phyloP scores from a whole-genome alignment of 177 flowering plant species.

The Vitis hybrid region DNA sequence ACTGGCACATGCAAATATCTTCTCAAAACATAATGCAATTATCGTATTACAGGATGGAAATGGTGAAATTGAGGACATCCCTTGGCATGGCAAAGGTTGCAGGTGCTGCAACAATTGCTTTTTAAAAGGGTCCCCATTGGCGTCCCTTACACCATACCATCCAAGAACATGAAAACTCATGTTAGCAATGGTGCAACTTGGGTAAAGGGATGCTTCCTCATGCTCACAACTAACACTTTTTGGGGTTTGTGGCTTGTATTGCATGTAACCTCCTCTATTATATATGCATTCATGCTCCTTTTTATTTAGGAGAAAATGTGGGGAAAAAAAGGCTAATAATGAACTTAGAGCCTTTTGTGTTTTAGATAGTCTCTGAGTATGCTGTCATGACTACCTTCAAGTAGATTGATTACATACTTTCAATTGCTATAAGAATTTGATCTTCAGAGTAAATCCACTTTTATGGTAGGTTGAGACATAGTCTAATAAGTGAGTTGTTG shows the following conservation, averaged over 20 bases:
- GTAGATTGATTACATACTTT: too few relatives aligned
- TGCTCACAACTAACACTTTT: slow-evolving; percentile 11
- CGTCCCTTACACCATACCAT: not conserved
- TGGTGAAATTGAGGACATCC: slow-evolving; percentile 9
- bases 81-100: slow-evolving; percentile 20
- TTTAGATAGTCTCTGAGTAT: too few relatives aligned
- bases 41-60: slow-evolving; percentile 16
- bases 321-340: not conserved
- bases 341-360: not conserved
- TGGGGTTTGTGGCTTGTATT: slow-evolving; percentile 40
- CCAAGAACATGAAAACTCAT: slow-evolving; percentile 2
- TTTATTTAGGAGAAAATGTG: not conserved
- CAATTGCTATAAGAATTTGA: too few relatives aligned
- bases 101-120: slow-evolving; percentile 30
- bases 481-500: not conserved
- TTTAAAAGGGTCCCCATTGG: slow-evolving; percentile 34
- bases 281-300: not conserved
- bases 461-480: not conserved
- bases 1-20: not conserved
- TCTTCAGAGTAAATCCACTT: not conserved
- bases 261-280: slow-evolving; percentile 20
- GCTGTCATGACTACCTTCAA: too few relatives aligned
- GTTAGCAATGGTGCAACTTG: slow-evolving; percentile 18
- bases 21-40: too few relatives aligned
- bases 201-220: slow-evolving; percentile 34